Conservation (phyloP, 108 stramenopile genomes). For the Skeletonema tropicum region DNA sequence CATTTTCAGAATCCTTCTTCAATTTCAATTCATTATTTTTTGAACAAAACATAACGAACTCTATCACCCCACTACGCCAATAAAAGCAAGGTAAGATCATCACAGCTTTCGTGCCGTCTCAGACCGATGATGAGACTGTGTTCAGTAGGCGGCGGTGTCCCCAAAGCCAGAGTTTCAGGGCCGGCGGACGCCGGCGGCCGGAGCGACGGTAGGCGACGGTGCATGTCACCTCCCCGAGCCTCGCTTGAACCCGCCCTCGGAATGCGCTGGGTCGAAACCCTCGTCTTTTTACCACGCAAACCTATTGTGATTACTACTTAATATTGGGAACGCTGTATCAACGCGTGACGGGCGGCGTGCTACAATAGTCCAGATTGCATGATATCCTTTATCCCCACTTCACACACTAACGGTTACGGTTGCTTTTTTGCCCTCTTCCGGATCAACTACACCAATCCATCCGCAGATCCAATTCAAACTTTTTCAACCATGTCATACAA, state of each 20-base stretch:
- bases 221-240: not conserved
- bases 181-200: not conserved
- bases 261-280: not conserved
- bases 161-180: not conserved
- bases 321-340: not conserved
- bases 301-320: not conserved
- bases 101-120: not conserved
- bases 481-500: conserved; percentile 59
- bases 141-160: not conserved
- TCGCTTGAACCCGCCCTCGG: not conserved
- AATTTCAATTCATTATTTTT: not conserved
- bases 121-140: not conserved
- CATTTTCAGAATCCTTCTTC: not conserved
- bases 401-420: not conserved
- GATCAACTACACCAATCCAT: not conserved
- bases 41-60: not conserved
- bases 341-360: not conserved
- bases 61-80: not conserved
- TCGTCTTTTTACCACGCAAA: not conserved
- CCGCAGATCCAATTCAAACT: not conserved
- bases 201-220: not conserved
- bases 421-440: not conserved
- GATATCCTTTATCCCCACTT: not conserved
- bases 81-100: not conserved
- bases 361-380: not conserved